Base-by-base conservation (phyloP, 257 asterid species). In the Capsicum rhomboideum region DNA sequence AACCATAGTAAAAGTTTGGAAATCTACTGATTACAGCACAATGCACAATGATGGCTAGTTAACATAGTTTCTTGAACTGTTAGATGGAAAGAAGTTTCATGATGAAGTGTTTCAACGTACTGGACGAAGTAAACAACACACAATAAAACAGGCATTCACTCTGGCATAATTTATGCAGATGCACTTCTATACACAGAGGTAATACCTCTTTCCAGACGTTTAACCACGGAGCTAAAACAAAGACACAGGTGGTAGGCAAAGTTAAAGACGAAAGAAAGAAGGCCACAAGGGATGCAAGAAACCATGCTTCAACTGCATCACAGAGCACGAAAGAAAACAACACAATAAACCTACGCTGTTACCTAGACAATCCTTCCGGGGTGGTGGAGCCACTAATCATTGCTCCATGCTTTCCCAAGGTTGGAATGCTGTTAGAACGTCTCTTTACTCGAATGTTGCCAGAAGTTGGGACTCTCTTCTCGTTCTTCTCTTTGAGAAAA, bases 371-470 rank as follows among this genome's bases (percentile, higher is more conserved):
- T 37, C 82, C 86, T 82, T 82, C 87, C 21, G 86, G 85, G 87
- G 77, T 59, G 88, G 83, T 68, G 56, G 88, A 85, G 83, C 72
- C 87, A 54, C 71, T 68, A 16, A 88, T 20, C 16, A 84, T 56
- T 2, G 90, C 80, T 23, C 88, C 93, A 46, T 72, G 90, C 89
- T 89, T 88, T 80, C 89, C 85, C 21, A 89, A 61, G 34, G 91
- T 83, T 40, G 94, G 91, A 49, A 92, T 91, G 84, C 97, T 91
- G 83, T 82, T 90, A n/a, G 95, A 89, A 20, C 94, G 94, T 88
- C 68, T 90, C 86, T 89, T 89, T n/a, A 74, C 8, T 82, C 86
- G 87, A 53, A 55, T 10, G 74, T 37, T 81, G 68, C 77, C 84
- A 6, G 83, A 54, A 74, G 82, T 17, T 16, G 84, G 37, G 10